phyloP scores from a whole-genome alignment of 441 rosid genomes.

The Sinapis alba region DNA sequence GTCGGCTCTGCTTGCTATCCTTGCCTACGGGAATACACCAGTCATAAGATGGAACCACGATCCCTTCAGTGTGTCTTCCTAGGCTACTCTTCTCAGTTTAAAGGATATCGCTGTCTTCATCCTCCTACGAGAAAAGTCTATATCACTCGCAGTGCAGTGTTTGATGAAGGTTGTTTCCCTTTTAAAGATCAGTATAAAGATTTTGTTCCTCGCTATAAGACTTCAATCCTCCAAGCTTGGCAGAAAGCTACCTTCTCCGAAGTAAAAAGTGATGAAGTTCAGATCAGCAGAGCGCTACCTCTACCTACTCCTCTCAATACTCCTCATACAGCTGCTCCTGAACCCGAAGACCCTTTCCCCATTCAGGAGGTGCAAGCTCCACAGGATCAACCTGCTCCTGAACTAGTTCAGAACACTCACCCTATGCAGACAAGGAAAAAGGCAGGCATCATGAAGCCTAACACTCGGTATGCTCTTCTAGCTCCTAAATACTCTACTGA shows the following conservation, averaged over 20 bases:
- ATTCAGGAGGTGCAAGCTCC: no score
- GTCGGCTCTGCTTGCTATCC: not conserved
- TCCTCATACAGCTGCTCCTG: no score
- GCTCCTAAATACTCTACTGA: no score
- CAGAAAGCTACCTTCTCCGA: not conserved
- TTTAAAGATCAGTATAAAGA: not conserved
- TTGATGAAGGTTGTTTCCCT: not conserved
- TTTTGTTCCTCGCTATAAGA: not conserved
- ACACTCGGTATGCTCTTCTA: no score
- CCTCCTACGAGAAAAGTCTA: not conserved
- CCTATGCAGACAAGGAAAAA: no score
- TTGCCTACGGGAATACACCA: not conserved
- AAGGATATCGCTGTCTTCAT: not conserved
- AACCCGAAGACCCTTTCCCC: no score
- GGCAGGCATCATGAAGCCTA: no score
- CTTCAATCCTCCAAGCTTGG: not conserved
- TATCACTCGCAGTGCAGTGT: not conserved
- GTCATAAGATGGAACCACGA: not conserved
- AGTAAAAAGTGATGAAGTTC: no score
- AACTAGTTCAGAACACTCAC: no score
- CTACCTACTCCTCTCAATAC: no score
- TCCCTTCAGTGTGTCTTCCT: not conserved
- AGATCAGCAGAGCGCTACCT: no score
- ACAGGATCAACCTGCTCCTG: no score
- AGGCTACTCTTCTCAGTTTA: not conserved